Evolutionary conservation across 2,329 filamentous ascomycete species (phyloP).

Genomic region (Clarireedia monteithiana): DNA sequence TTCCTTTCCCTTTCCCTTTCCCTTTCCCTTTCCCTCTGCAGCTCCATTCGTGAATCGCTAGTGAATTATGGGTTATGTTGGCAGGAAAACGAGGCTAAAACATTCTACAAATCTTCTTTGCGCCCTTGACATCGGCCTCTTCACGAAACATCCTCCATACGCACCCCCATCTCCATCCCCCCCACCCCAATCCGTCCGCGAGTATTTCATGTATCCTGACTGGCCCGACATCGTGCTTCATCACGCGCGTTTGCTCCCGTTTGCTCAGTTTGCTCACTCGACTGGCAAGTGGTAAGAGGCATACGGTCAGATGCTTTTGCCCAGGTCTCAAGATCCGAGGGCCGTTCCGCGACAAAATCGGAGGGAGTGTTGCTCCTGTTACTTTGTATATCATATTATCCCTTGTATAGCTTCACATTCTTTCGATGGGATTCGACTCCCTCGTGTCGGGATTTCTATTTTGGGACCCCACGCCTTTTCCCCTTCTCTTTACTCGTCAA

Average conservation of each 20-base stretch:
- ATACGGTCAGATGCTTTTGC: no score
- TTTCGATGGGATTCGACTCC: background rate
- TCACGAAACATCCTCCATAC: background rate
- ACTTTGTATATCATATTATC: background rate
- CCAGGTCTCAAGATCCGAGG: constrained; percentile 3
- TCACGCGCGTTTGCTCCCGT: background rate
- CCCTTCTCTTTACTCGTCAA: no score
- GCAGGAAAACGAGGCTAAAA: no score
- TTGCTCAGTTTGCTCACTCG: no score
- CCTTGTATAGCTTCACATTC: background rate
- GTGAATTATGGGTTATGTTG: background rate
- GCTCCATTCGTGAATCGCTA: background rate
- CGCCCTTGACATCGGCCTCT: background rate
- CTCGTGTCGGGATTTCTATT: constrained; percentile 6
- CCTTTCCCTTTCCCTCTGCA: background rate
- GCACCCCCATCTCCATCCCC: background rate
- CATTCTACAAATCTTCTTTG: no score
- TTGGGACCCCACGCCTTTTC: background rate
- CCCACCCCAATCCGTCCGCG: background rate
- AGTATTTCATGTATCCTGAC: background rate
- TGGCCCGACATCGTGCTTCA: background rate
- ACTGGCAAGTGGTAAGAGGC: no score
- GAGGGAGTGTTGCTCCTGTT: background rate
- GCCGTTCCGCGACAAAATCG: constrained; percentile 1
- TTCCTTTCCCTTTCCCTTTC: background rate